A percentile compares a stretch with the other conserved stretches of the same genome.
Evolutionary conservation across 2,329 filamentous ascomycete species (phyloP).

Genomic region (Microdochium nivale): DNA sequence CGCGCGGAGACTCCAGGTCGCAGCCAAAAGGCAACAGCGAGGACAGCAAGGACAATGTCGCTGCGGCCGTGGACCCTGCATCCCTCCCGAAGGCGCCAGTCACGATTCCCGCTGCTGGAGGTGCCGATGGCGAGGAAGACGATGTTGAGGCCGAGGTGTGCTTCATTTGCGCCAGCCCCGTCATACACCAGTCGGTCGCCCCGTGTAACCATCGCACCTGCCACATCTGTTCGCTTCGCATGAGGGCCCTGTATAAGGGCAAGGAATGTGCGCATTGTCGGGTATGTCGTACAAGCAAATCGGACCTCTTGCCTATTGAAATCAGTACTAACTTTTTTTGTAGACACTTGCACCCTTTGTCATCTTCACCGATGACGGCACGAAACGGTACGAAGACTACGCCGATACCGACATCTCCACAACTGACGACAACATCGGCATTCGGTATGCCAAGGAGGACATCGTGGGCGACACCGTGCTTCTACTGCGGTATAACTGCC

Average conservation of each 20-base stretch:
- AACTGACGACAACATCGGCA: conserved; percentile 78
- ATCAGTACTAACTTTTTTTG: conserved; percentile 1
- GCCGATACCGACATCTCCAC: conserved; percentile 62
- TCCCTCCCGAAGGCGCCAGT: conserved; percentile 5
- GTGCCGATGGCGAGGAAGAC: conserved; percentile 34
- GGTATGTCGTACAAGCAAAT: conserved; percentile 51
- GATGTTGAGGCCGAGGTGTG: conserved; percentile 72
- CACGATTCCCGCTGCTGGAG: conserved; percentile 10
- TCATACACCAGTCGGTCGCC: conserved; percentile 79
- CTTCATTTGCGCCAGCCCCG: conserved; percentile 92
- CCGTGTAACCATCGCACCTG: conserved; percentile 96
- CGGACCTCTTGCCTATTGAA: too few species aligned
- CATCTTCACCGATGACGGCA: conserved; percentile 80
- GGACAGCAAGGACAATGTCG: conserved; percentile 2
- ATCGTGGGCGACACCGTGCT: conserved; percentile 88
- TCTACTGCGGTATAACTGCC: conserved; percentile 89
- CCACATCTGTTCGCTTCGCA: conserved; percentile 85
- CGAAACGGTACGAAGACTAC: conserved; percentile 84
- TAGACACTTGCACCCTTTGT: conserved; percentile 67
- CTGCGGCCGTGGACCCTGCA: conserved; percentile 2
- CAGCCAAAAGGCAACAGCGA: neutral
- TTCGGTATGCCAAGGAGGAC: conserved; percentile 80
- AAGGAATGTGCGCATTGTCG: conserved; percentile 96
- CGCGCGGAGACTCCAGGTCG: neutral
- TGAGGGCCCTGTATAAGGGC: conserved; percentile 91